Base-by-base conservation (phyloP, 805 yeast genomes). In the Deakozyma indianensis region DNA sequence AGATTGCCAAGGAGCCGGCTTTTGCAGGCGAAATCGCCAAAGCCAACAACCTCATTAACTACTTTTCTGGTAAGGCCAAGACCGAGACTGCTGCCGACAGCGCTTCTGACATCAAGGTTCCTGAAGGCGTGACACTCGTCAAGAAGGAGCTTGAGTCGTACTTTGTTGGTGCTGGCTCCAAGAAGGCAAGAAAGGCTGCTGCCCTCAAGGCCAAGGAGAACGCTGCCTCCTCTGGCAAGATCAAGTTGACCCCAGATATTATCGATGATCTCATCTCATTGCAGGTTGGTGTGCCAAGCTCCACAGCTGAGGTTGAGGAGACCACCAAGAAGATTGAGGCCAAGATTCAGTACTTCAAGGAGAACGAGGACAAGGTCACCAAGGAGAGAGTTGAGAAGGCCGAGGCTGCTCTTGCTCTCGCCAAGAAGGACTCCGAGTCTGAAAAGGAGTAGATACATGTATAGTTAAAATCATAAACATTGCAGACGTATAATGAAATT, bases 281-380 rank as follows among this genome's bases (percentile, higher is more conserved):
- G 58, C 77, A 78, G 46, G 74, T 90, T 52, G 70, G 82, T 42
- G 74, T 88, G 51, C 98, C 98, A 60, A 70, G 80, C 49, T 73
- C 78, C 55, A 67, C 74, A 51, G 92, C 79, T 16, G 90, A 83
- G 45, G 78, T 81, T 52, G 70, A 80, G 25, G 64, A 65, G 41
- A 76, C 90, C 51, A 64, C 83, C 56, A 77, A 70, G 44, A 69
- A 76, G 53, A 76, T 90, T 65, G 77, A 78, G 70, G 74, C 70
- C 55, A 87, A 92, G 63, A 75, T 84, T 58, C 69, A 67, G 47
- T 77, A 77, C 51, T 83, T 75, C 67, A 68, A 73, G 63, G 70
- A 71, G 43, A 78, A 78, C 65, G 94, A 86, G 69, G 88, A 80
- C 49, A 83, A 78, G 47, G 83, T 79, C 58, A 85, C 96, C 49